Conservation (phyloP, 176 grass and related monocot genomes). For the Cocos nucifera region DNA sequence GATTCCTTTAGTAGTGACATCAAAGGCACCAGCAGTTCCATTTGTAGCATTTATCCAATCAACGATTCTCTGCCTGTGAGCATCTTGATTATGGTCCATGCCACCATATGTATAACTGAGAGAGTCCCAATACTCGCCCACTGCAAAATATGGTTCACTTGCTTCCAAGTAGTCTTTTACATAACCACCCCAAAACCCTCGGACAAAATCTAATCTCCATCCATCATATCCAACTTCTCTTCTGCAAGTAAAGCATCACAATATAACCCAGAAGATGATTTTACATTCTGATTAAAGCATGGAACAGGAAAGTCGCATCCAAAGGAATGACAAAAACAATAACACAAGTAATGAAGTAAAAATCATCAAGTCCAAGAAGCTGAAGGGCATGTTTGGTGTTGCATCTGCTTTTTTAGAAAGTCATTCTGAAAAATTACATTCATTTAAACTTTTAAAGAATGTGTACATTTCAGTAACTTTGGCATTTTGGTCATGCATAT, state of each 20-base stretch:
- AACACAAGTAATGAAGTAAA: too few species aligned
- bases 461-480: too few species aligned
- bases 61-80: slow-evolving; percentile 96
- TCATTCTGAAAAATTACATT: too few species aligned
- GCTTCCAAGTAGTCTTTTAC: slow-evolving; percentile 95
- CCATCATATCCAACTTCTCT: slow-evolving; percentile 95
- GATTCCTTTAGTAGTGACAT: slow-evolving; percentile 99
- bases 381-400: too few species aligned
- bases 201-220: slow-evolving; percentile 94
- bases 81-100: slow-evolving; percentile 53
- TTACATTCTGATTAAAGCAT: too few species aligned
- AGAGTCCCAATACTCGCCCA: slow-evolving; percentile 99
- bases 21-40: slow-evolving; percentile 85
- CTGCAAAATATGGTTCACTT: slow-evolving; percentile 75
- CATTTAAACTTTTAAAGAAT: too few species aligned
- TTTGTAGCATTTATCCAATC: slow-evolving; percentile 98
- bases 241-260: slow-evolving; percentile 35
- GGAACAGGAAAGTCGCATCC: too few species aligned
- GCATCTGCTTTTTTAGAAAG: too few species aligned
- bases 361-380: too few species aligned
- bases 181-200: slow-evolving; percentile 99
- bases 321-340: too few species aligned
- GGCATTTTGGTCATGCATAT: too few species aligned
- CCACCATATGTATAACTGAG: slow-evolving; percentile 95
- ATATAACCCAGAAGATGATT: background rate